Percentiles rank a stretch among this genome's conserved stretches.
These are phyloP conservation scores for Venturia carpophila DNA, from an alignment of 2,329 filamentous ascomycete genomes.

Conservation along the genomic window DNA sequence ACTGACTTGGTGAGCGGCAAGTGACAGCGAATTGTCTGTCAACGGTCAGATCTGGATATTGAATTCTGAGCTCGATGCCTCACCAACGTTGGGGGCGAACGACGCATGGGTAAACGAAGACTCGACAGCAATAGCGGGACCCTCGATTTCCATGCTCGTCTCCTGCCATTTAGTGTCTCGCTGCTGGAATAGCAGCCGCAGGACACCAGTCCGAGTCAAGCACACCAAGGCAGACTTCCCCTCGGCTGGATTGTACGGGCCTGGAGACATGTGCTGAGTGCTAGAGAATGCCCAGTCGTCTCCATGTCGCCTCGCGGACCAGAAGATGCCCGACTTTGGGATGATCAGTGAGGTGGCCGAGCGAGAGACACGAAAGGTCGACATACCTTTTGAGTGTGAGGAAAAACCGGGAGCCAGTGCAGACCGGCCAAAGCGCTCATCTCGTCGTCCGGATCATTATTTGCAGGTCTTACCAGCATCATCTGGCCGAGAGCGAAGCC, in stretches of 20 bases:
- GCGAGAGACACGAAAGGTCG: conserved; percentile 19
- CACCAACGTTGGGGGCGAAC: conserved; percentile 60
- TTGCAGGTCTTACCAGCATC: conserved; percentile 52
- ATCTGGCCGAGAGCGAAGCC: conserved; percentile 67
- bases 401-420: conserved; percentile 62
- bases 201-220: conserved; percentile 63
- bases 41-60: background rate
- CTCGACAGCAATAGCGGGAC: conserved; percentile 54
- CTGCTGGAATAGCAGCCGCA: conserved; percentile 73
- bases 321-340: conserved; percentile 31
- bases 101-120: conserved; percentile 33
- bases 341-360: conserved; percentile 21
- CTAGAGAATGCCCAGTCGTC: conserved; percentile 61
- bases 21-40: conserved; percentile 45
- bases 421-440: conserved; percentile 71
- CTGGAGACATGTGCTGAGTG: conserved; percentile 56
- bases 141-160: conserved; percentile 64
- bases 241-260: conserved; percentile 64
- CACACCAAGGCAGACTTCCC: conserved; percentile 67
- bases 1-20: conserved; percentile 61
- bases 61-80: conserved; percentile 23
- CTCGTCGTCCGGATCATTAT: conserved; percentile 64
- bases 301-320: conserved; percentile 34
- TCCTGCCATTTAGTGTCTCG: conserved; percentile 66
- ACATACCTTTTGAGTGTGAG: conserved; percentile 33